Evolutionary conservation across 139 green algal genomes (phyloP), one percentile per base, ranked within the genome.

Genomic region (Prasinococcaceae sp.): DNA sequence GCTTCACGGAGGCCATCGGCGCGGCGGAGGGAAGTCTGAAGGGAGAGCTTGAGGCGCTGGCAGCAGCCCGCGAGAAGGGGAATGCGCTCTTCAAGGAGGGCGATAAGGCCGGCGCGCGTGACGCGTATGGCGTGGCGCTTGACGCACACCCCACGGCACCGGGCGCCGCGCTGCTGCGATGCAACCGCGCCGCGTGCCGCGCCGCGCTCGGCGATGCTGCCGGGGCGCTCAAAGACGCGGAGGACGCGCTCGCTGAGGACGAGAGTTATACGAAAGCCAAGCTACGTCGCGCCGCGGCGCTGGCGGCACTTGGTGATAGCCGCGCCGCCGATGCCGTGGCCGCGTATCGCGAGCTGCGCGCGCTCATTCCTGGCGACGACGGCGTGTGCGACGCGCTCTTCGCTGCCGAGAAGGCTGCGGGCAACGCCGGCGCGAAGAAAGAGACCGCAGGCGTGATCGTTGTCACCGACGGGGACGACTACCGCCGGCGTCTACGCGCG

Each of bases 171-270:
- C 28, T 59, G n/a, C 26, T 59, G 24, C 17, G 49, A 9, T 59
- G 37, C 6, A 59, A 59, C 22, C 51, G 51, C 4, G 38, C 51
- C 36, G 25, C 39, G 27, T 50, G 38, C 23, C 9, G 14, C 14
- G 12, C 38, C 8, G 16, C 10, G 6, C 10, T 59, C 16, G 51
- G 51, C 1, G n/a, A 50, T 12, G 16, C 27, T 6, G 9, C 17
- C 10, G 38, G 28, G 17, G 51, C 51, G n/a, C 43, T 59, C 23
- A 26, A 22, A 2, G 51, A 59, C 38, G 51, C 51, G 12, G 24
- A 50, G 14, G 24, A 19, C 6, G 51, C 51, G 23, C 30, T 59
- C 5, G 23, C 8, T 2, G 17, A 23, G 4, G 51, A 59, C 38
- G 25, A 25, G 24, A 38, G 12, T 5, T 59, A 50, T 27, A 26